A percentile compares a stretch with the other conserved stretches of the same genome.
phyloP scores from a whole-genome alignment of 2,329 filamentous ascomycete genomes.

The Zymoseptoria ardabiliae region DNA sequence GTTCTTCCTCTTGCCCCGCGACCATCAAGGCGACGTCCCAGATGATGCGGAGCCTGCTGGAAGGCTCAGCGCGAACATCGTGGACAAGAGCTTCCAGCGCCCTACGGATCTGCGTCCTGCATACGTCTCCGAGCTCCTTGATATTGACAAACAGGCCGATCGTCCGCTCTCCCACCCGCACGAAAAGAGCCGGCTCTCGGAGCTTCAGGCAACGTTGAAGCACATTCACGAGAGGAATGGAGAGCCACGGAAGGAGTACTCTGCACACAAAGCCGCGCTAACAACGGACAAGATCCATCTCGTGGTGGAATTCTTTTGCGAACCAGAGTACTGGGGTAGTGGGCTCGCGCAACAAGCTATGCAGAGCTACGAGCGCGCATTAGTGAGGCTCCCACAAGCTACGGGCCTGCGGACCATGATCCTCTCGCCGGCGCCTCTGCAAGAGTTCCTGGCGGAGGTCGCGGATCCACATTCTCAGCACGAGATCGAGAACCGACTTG shows the following conservation, averaged over 20 bases:
- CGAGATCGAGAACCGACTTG: not conserved
- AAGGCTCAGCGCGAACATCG: not conserved
- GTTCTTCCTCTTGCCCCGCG: not conserved
- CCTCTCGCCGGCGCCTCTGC: not conserved
- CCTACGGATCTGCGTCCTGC: too few species aligned
- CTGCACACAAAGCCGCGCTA: not conserved
- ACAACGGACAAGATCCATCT: not conserved
- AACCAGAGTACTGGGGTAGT: not conserved
- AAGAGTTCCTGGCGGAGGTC: not conserved
- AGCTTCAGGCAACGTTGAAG: not conserved
- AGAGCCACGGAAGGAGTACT: not conserved
- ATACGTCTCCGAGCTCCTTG: not conserved
- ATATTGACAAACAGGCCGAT: not conserved
- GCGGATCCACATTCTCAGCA: not conserved
- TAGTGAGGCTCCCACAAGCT: not conserved
- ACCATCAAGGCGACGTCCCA: not conserved
- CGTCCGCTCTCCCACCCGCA: not conserved
- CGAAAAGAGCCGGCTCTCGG: not conserved
- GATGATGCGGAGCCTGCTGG: not conserved
- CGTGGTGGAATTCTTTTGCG: not conserved
- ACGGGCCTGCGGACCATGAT: not conserved
- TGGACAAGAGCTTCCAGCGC: not conserved
- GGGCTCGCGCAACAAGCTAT: constrained; percentile 1
- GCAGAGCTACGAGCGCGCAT: not conserved
- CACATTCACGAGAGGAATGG: not conserved